Evolutionary conservation across 179 eudicot genomes (phyloP), one percentile per base, ranked within the genome.

Genomic region (Silene coronaria): DNA sequence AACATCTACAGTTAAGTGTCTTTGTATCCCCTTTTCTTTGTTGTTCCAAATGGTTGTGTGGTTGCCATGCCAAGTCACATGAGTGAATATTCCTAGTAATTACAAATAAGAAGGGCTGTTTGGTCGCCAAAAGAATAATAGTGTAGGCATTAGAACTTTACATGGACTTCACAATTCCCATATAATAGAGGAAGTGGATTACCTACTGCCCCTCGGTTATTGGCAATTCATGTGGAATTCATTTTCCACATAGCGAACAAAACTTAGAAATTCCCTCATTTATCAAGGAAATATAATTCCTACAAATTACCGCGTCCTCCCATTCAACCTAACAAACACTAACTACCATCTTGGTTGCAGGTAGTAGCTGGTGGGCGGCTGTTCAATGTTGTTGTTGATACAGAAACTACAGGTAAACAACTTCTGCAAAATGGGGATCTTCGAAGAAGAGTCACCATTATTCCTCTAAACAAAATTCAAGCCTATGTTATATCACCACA

Each of bases 281-380:
- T 51, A 51, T 51, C 57, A 51, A 51, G 57, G 57, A 51, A 51
- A 51, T 51, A 51, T 17, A 51, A 3, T 51, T 51, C 57, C 57
- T 51, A 51, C 14, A 1, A 48, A 51, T 17, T 51, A 2, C 57
- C 14, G 19, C 0, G n/a, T 51, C n/a, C 57, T 51, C 21, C 21
- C 58, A 53, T 53, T 53, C 58, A 53, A 53, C 58, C 58, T 53
- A 53, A 17, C 21, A 53, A 17, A 21, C 58, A 53, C 58, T 70
- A 72, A 48, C 26, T 34, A 51, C 42, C 77, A 24, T 32, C 21
- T 32, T 17, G 63, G 60, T 64, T 83, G 80, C 89, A 96, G 99
- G 97, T 93, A 77, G 93, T 92, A 80, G 99, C 97, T 75, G 96
- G 97, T 71, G 97, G 99, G 23, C 91, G 87, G 81, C 80, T 96